Evolutionary conservation across 148 eudicot species (phyloP).

Genomic region (Rheum nobile): DNA sequence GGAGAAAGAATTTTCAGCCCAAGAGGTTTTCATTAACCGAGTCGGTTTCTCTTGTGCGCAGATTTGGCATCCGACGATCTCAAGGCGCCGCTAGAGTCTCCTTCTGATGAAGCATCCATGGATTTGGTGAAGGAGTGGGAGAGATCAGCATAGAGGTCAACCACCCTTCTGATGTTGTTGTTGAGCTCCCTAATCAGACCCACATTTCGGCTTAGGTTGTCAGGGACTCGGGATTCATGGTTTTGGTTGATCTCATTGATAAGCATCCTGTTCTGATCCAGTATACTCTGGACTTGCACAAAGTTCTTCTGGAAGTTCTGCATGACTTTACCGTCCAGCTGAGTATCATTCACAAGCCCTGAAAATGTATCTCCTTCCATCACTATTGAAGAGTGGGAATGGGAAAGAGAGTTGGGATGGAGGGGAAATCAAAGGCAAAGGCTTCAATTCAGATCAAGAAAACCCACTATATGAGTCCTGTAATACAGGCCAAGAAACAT

Average conservation of each 20-base stretch:
- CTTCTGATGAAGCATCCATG: constrained; percentile 63
- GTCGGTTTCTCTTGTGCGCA: constrained; percentile 52
- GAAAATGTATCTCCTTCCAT: constrained; percentile 87
- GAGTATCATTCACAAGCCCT: constrained; percentile 47
- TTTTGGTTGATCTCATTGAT: constrained; percentile 89
- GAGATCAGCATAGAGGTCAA: constrained; percentile 72
- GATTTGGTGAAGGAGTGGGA: constrained; percentile 55
- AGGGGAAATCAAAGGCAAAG: neutral
- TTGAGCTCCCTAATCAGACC: constrained; percentile 78
- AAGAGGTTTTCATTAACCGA: constrained; percentile 20
- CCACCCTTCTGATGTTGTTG: constrained; percentile 74
- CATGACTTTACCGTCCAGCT: constrained; percentile 54
- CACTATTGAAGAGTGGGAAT: neutral
- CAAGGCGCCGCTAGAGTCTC: constrained; percentile 55
- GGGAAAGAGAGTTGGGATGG: neutral
- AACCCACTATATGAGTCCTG: neutral
- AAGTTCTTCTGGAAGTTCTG: constrained; percentile 78
- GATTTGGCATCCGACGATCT: constrained; percentile 41
- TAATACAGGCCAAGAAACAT: neutral
- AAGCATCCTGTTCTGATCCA: constrained; percentile 71
- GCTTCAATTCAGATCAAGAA: neutral
- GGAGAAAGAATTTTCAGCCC: constrained; percentile 6
- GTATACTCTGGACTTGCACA: constrained; percentile 66
- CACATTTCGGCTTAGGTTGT: constrained; percentile 65
- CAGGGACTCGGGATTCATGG: constrained; percentile 75